These are phyloP conservation scores for Stenogyne calaminthoides DNA, from an alignment of 305 asterid genomes.

Conservation along the genomic window DNA sequence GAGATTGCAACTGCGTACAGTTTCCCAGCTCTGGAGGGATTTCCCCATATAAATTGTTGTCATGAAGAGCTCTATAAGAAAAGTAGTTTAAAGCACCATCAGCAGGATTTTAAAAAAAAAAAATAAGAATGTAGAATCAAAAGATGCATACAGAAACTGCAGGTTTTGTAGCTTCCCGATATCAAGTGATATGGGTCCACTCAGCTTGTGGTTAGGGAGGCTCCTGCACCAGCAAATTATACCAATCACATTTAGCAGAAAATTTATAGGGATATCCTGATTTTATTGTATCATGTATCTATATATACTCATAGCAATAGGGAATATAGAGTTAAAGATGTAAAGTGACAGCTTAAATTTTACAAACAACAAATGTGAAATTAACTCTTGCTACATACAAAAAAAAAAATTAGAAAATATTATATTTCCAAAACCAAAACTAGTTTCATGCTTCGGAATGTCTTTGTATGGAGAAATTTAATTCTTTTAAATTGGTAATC, in stretches of 20 bases:
- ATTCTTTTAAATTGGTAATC: not conserved
- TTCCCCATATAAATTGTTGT: constrained; percentile 83
- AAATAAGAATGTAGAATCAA: constrained; percentile 24
- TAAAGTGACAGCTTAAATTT: constrained; percentile 6
- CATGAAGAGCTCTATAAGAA: constrained; percentile 81
- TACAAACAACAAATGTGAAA: constrained; percentile 25
- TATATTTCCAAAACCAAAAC: constrained; percentile 1
- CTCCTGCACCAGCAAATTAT: constrained; percentile 61
- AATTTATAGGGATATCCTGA: constrained; percentile 20
- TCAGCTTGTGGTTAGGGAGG: constrained; percentile 86
- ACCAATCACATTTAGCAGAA: constrained; percentile 30
- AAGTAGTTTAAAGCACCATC: constrained; percentile 35
- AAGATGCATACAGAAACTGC: constrained; percentile 74
- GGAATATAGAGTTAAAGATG: not conserved
- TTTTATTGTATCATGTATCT: not conserved
- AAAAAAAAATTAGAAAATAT: not conserved
- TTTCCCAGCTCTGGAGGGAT: constrained; percentile 92
- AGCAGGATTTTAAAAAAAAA: constrained; percentile 13
- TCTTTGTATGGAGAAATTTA: not conserved
- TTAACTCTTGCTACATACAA: not conserved
- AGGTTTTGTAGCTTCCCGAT: constrained; percentile 84
- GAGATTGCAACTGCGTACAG: constrained; percentile 76
- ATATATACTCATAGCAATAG: constrained; percentile 1
- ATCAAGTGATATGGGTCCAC: constrained; percentile 87
- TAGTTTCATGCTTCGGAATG: constrained; percentile 1